phyloP scores from a whole-genome alignment of 768 basidiomycete species.

The Tephrocybe rancida region DNA sequence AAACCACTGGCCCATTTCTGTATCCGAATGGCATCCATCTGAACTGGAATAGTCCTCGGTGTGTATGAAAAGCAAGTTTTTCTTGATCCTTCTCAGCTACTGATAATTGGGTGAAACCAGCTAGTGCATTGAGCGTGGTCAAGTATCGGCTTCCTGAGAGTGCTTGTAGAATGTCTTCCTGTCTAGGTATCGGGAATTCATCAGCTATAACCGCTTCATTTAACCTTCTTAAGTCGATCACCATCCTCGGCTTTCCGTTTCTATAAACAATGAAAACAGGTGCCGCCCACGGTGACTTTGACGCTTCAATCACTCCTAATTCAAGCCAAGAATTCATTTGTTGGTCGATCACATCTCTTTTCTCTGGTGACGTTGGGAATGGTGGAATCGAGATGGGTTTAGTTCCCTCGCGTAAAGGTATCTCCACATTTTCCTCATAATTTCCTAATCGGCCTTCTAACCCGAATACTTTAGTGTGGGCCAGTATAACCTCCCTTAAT shows the following conservation, averaged over 20 bases:
- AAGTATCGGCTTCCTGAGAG: too few species aligned
- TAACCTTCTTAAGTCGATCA: conserved; percentile 32
- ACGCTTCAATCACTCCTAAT: conserved; percentile 39
- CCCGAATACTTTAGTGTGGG: too few species aligned
- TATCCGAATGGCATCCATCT: conserved; percentile 15
- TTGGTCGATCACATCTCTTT: conserved; percentile 28
- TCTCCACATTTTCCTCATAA: conserved; percentile 23
- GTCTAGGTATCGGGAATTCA: conserved; percentile 22
- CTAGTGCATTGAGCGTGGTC: too few species aligned
- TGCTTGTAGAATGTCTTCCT: too few species aligned
- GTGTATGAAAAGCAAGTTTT: too few species aligned
- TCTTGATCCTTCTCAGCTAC: too few species aligned
- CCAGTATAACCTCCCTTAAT: too few species aligned
- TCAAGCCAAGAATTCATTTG: conserved; percentile 33
- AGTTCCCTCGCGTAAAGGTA: conserved; percentile 22
- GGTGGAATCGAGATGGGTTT: conserved; percentile 28
- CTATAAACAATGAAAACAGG: conserved; percentile 38
- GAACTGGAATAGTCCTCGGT: conserved; percentile 28
- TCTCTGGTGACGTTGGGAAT: conserved; percentile 26
- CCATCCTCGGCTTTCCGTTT: conserved; percentile 36
- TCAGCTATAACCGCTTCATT: conserved; percentile 19
- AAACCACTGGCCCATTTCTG: conserved; percentile 32
- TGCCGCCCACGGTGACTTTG: conserved; percentile 35
- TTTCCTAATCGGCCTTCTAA: not conserved
- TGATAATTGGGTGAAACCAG: too few species aligned